A percentile compares a stretch with the other conserved stretches of the same genome.
These are phyloP conservation scores for Pythium phragmitis DNA, from an alignment of 352 stramenopile species.

Conservation along the genomic window DNA sequence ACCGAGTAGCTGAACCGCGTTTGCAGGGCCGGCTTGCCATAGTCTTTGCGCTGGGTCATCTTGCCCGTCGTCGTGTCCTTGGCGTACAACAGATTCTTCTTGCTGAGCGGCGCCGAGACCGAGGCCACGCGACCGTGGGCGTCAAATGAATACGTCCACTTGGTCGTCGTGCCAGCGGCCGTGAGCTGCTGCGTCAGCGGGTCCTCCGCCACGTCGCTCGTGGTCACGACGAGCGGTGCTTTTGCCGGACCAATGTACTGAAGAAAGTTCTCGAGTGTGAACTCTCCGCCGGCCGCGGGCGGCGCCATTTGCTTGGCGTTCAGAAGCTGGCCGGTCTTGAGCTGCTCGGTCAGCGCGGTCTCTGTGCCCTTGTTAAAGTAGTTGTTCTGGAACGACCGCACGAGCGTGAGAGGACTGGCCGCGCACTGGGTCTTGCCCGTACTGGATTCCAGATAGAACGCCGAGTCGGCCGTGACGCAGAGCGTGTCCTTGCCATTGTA, in stretches of 20 bases:
- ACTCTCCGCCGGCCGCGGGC: conserved; percentile 5
- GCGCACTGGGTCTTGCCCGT: conserved; percentile 9
- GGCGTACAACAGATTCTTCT: conserved; percentile 17
- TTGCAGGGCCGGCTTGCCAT: conserved; percentile 16
- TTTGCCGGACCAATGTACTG: neutral
- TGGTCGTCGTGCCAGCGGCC: conserved; percentile 11
- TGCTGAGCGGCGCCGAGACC: conserved; percentile 6
- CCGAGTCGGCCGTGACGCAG: conserved; percentile 14
- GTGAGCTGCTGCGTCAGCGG: conserved; percentile 1
- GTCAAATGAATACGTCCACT: conserved; percentile 20
- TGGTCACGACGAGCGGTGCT: conserved; percentile 10
- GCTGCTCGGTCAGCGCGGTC: conserved; percentile 15
- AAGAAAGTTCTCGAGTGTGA: conserved; percentile 11
- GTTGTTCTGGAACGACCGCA: conserved; percentile 23
- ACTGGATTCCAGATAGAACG: conserved; percentile 14
- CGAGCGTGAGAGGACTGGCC: conserved; percentile 11
- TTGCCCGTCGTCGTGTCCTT: conserved; percentile 19
- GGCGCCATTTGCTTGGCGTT: conserved; percentile 15
- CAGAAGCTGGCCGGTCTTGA: conserved; percentile 16
- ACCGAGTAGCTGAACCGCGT: conserved; percentile 19
- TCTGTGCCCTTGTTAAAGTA: conserved; percentile 23
- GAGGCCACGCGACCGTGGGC: conserved; percentile 13
- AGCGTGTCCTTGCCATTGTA: conserved; percentile 19
- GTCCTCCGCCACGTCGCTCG: conserved; percentile 7
- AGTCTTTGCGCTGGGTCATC: conserved; percentile 19